These are phyloP conservation scores for Ophiocordyceps camponoti-saundersi DNA, from an alignment of 2,329 filamentous ascomycete species.

Conservation along the genomic window DNA sequence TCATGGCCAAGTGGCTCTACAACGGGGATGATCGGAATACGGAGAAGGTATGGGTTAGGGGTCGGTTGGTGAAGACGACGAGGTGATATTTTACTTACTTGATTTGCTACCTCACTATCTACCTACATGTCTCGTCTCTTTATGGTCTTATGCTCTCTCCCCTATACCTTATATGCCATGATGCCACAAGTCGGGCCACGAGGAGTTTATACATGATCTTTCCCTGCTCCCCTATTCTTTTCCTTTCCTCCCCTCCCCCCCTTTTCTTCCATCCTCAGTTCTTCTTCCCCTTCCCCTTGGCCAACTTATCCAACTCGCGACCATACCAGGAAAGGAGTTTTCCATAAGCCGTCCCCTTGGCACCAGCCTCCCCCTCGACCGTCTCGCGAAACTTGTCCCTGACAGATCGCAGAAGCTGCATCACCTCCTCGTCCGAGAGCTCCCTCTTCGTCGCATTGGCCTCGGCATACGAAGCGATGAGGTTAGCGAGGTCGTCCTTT, in stretches of 20 bases:
- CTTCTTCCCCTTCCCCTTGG: background rate
- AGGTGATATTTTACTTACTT: background rate
- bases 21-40: conserved; percentile 89
- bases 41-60: conserved; percentile 74
- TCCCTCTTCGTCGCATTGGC: background rate
- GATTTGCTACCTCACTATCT: too few relatives aligned
- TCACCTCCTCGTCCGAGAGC: background rate
- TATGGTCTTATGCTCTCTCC: background rate
- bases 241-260: too few relatives aligned
- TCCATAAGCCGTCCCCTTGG: background rate
- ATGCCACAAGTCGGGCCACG: too few relatives aligned
- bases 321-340: background rate
- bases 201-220: too few relatives aligned
- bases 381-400: background rate
- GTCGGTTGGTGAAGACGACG: conserved; percentile 43
- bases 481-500: background rate
- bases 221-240: too few relatives aligned
- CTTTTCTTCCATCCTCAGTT: background rate
- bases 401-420: background rate
- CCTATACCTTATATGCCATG: background rate
- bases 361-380: background rate
- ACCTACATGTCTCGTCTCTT: background rate
- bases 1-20: conserved; percentile 86
- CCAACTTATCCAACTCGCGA: background rate
- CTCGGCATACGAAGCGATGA: background rate